These are phyloP conservation scores for Echeveria elegans DNA, from an alignment of 164 flowering plant genomes.

Conservation along the genomic window DNA sequence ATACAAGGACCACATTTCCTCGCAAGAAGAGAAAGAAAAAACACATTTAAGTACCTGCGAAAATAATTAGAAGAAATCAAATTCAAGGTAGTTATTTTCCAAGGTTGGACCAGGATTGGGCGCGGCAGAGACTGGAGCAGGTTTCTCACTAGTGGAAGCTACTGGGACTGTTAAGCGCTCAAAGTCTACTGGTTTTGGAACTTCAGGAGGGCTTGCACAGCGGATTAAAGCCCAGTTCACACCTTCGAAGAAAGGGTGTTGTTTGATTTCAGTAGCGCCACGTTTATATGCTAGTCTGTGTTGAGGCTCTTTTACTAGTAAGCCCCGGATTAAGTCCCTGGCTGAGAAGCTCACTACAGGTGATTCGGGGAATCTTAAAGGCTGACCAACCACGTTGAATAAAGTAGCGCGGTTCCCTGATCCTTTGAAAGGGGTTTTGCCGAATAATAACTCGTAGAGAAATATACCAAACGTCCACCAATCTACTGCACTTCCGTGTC, in stretches of 20 bases:
- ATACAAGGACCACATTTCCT: background rate
- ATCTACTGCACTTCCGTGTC: constrained; percentile 5
- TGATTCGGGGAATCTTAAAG: background rate
- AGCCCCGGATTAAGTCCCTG: background rate
- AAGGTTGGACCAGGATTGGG: background rate
- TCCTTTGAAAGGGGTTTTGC: constrained; percentile 1
- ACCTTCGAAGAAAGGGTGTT: constrained; percentile 4
- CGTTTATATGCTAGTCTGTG: constrained; percentile 2
- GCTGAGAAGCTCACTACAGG: background rate
- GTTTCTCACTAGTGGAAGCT: constrained; percentile 2
- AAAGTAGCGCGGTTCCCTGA: constrained; percentile 5
- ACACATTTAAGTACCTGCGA: background rate
- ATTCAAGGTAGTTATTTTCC: constrained; percentile 2
- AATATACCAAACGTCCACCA: constrained; percentile 7
- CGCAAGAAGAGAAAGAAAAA: background rate
- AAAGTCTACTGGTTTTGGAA: constrained; percentile 3
- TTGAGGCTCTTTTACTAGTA: background rate
- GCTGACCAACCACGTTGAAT: constrained; percentile 5
- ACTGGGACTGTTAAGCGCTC: background rate
- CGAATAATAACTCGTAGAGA: background rate
- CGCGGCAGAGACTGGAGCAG: background rate
- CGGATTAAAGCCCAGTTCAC: constrained; percentile 6
- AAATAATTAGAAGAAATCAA: constrained; percentile 2
- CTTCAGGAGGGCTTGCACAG: background rate
- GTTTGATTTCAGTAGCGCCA: constrained; percentile 1